These are phyloP conservation scores for Trematosphaeria pertusa DNA, from an alignment of 2,329 filamentous ascomycete genomes.

Conservation along the genomic window DNA sequence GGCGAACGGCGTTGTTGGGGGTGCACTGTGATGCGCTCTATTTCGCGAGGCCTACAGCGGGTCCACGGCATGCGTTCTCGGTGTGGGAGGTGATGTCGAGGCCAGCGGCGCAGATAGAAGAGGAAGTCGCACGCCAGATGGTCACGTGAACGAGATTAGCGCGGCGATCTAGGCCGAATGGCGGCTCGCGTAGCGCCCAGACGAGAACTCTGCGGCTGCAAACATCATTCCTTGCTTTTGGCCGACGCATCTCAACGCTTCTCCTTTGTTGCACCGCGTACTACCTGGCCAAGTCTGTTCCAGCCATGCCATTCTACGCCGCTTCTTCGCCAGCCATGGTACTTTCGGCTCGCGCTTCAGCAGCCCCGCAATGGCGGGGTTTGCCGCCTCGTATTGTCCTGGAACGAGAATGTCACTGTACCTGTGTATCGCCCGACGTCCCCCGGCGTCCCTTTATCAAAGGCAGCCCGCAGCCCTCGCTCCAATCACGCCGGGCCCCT, in stretches of 20 bases:
- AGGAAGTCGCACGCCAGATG: background rate
- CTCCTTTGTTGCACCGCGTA: constrained; percentile 28
- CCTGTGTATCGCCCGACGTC: too few relatives aligned
- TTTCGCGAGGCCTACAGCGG: constrained; percentile 13
- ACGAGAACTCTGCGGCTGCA: constrained; percentile 21
- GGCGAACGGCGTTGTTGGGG: constrained; percentile 7
- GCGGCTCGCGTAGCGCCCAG: constrained; percentile 15
- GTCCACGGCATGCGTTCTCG: constrained; percentile 26
- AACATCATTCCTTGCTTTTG: constrained; percentile 27
- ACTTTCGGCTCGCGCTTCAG: too few relatives aligned
- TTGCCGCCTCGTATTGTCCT: background rate
- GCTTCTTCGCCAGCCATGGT: too few relatives aligned
- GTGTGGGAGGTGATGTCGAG: constrained; percentile 27
- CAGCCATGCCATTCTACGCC: too few relatives aligned
- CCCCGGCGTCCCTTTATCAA: too few relatives aligned
- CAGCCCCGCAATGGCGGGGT: background rate
- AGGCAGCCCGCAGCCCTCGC: too few relatives aligned
- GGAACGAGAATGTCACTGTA: too few relatives aligned
- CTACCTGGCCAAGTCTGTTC: constrained; percentile 12
- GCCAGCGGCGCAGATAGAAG: constrained; percentile 1
- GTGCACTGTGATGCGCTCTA: constrained; percentile 14
- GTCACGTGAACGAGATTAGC: constrained; percentile 12
- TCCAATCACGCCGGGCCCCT: too few relatives aligned
- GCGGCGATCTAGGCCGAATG: constrained; percentile 11
- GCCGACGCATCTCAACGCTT: constrained; percentile 12